These are phyloP conservation scores for Physaria fendleri DNA, from an alignment of 345 rosid genomes.

Conservation along the genomic window DNA sequence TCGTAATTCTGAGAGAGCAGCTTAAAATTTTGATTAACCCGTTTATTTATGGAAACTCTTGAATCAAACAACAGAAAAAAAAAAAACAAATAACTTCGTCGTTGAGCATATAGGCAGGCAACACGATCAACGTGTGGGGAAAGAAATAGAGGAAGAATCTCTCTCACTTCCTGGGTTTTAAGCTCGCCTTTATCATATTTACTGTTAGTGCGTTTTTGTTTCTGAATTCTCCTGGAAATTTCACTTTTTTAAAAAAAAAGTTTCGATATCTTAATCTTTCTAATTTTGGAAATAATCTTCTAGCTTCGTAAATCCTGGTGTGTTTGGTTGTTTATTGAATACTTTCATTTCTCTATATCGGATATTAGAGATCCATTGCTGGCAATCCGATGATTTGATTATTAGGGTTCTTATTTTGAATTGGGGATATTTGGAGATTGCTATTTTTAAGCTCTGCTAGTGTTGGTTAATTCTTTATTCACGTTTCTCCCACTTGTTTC, in stretches of 20 bases:
- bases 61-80: too few relatives aligned
- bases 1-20: too few relatives aligned
- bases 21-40: too few relatives aligned
- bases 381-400: background rate
- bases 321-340: background rate
- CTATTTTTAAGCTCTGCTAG: conserved; percentile 14
- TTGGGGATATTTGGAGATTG: conserved; percentile 12
- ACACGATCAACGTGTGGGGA: too few relatives aligned
- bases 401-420: conserved; percentile 20
- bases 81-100: too few relatives aligned
- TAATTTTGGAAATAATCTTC: background rate
- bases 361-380: conserved; percentile 17
- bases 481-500: background rate
- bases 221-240: background rate
- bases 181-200: too few relatives aligned
- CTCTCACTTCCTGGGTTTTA: too few relatives aligned
- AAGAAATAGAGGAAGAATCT: too few relatives aligned
- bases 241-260: conserved; percentile 26
- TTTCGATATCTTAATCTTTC: conserved; percentile 1
- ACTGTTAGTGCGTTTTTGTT: conserved; percentile 10
- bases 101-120: too few relatives aligned
- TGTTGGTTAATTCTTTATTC: background rate
- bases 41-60: too few relatives aligned
- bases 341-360: background rate
- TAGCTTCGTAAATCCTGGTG: conserved; percentile 6